Conservation (phyloP, 1,284 basidiomycete genomes). For the Ustilago lituana region DNA sequence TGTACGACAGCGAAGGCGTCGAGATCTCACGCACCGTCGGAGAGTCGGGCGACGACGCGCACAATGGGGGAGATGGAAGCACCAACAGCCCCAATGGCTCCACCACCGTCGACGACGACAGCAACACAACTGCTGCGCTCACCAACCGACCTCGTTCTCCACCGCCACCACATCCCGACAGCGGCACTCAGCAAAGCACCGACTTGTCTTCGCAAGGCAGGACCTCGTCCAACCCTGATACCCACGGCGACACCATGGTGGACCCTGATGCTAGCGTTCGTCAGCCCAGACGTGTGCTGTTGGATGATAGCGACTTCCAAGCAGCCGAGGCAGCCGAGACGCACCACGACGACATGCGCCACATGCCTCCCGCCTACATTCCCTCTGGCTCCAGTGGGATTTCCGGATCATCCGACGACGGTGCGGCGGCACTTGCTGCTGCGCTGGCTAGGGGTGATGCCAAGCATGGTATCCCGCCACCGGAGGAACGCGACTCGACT, state of each 20-base stretch:
- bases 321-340: constrained; percentile 49
- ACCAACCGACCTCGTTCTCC: constrained; percentile 23
- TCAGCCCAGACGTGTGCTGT: constrained; percentile 7
- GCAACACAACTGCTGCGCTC: neutral
- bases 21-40: neutral
- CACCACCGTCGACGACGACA: neutral
- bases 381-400: constrained; percentile 28
- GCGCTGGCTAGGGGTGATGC: constrained; percentile 37
- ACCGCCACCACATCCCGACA: constrained; percentile 44
- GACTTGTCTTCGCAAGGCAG: constrained; percentile 1
- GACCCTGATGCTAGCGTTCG: constrained; percentile 9
- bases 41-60: constrained; percentile 1
- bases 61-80: neutral
- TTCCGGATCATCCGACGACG: constrained; percentile 1
- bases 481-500: constrained; percentile 27
- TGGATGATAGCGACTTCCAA: constrained; percentile 49
- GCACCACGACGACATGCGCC: constrained; percentile 30
- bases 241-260: neutral
- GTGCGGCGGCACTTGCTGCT: constrained; percentile 13
- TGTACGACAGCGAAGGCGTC: constrained; percentile 22
- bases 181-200: neutral
- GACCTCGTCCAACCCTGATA: constrained; percentile 9
- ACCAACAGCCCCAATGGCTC: constrained; percentile 3
- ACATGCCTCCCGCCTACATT: constrained; percentile 58
- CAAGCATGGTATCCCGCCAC: constrained; percentile 41